Percentiles rank a stretch among this genome's conserved stretches.
Conservation (phyloP, 176 grass and related monocot genomes). For the Secale cereale region DNA sequence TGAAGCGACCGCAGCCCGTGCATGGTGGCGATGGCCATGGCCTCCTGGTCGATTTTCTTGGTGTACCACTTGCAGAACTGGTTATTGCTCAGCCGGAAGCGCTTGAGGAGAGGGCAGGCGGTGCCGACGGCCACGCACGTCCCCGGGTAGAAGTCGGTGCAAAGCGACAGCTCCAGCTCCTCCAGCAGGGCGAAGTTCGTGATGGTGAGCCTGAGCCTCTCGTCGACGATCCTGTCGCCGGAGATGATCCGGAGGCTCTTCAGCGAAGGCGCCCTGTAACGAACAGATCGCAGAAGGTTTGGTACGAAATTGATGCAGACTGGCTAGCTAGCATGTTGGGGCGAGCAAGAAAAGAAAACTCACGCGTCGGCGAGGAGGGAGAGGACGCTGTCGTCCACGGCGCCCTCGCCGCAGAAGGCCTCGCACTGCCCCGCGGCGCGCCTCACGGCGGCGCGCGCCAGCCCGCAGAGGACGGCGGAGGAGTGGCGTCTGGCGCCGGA, state of each 20-base stretch:
- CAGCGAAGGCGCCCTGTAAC: background rate
- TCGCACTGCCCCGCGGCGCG: background rate
- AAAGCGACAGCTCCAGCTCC: constrained; percentile 27
- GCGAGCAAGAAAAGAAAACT: background rate
- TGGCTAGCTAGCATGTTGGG: background rate
- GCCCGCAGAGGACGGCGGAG: background rate
- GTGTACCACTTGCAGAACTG: background rate
- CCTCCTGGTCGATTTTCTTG: background rate
- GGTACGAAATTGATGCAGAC: background rate
- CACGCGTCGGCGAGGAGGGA: background rate
- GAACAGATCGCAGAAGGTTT: background rate
- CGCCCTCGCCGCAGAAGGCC: background rate
- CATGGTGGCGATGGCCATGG: background rate
- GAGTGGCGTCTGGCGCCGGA: background rate
- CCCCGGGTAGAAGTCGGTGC: background rate
- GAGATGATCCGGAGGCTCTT: background rate
- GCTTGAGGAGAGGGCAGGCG: background rate
- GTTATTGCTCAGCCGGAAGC: background rate
- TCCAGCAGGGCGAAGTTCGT: background rate
- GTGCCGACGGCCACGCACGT: background rate
- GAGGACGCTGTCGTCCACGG: background rate
- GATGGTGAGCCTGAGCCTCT: background rate
- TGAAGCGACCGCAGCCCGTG: background rate
- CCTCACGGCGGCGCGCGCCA: background rate
- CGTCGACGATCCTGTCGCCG: background rate